Evolutionary conservation across 2,329 filamentous ascomycete species (phyloP), one percentile per base, ranked within the genome.

Genomic region (Cordyceps javanica): DNA sequence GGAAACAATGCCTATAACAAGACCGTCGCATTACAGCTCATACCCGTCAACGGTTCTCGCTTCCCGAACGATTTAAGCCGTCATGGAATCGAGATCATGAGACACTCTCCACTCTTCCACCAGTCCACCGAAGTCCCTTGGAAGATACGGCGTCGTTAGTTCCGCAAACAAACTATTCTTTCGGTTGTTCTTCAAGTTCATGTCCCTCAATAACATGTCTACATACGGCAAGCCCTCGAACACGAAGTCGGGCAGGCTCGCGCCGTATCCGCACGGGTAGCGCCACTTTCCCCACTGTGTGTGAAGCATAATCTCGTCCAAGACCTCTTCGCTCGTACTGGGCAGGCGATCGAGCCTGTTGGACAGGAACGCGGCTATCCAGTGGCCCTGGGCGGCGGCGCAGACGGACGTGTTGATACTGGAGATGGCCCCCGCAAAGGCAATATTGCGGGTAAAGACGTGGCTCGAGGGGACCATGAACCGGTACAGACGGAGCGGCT

Each of bases 181-280:
- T 13, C 64, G 59, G 19, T 63, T 49, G 5, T 36, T 59, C 9
- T 32, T 41, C 23, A 66, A 49, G 1, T 60, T 59, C 28, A 66
- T 30, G 32, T 66, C 63, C 21, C 49, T 54, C 57, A 64, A 50
- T 38, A 65, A 28, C 60, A 61, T 60, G 21, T 71, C 66, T 7
- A 65, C 60, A 65, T 85, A 88, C 3, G 82, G 82, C 34, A 87
- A 60, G 0, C 75, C 75, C 67, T 87, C 83, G 59, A 85, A 86
- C 3, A 82, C 81, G 52, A 85, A 78, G 64, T 86, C 83, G 0
- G 78, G 78, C 50, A 75, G 70, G 46, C 68, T 68, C 6, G 72
- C 73, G 2, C 81, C 82, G 59, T 79, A 80, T 0, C 82, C 81
- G 52, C 68, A 36, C 3, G 55, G 55, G 23, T 26, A 38, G 5